phyloP scores from a whole-genome alignment of 164 flowering plant genomes.

The Brasenia schreberi region DNA sequence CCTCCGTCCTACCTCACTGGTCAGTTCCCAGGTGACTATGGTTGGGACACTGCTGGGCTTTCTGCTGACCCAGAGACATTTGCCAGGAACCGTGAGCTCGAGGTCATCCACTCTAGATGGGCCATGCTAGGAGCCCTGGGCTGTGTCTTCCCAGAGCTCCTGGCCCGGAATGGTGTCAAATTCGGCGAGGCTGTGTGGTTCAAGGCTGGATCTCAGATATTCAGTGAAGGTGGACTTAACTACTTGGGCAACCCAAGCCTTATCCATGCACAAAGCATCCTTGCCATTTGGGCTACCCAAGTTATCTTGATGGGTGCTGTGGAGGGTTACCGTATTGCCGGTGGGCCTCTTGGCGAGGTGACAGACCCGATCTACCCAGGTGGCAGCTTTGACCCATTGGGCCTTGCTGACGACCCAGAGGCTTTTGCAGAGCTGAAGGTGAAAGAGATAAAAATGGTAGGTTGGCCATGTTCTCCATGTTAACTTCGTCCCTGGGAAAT shows the following conservation, averaged over 20 bases:
- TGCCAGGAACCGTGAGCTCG: constrained; percentile 11
- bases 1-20: no score
- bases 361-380: constrained; percentile 8
- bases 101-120: constrained; percentile 8
- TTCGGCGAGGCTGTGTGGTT: constrained; percentile 13
- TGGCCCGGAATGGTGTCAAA: constrained; percentile 8
- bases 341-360: constrained; percentile 7
- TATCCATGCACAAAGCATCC: no score
- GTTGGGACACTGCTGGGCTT: constrained; percentile 10
- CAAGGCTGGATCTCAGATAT: no score
- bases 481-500: background rate
- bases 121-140: constrained; percentile 8
- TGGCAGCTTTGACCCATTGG: constrained; percentile 8
- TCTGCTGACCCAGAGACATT: constrained; percentile 11
- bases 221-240: no score
- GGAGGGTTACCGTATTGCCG: constrained; percentile 8
- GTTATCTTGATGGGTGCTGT: constrained; percentile 8
- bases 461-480: background rate
- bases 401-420: constrained; percentile 8
- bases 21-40: constrained; percentile 11
- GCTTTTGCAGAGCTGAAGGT: constrained; percentile 7
- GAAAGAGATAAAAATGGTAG: background rate
- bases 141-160: constrained; percentile 9
- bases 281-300: no score
- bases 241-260: no score